Evolutionary conservation across 345 rosid species (phyloP).

Genomic region (Gossypium bickii): DNA sequence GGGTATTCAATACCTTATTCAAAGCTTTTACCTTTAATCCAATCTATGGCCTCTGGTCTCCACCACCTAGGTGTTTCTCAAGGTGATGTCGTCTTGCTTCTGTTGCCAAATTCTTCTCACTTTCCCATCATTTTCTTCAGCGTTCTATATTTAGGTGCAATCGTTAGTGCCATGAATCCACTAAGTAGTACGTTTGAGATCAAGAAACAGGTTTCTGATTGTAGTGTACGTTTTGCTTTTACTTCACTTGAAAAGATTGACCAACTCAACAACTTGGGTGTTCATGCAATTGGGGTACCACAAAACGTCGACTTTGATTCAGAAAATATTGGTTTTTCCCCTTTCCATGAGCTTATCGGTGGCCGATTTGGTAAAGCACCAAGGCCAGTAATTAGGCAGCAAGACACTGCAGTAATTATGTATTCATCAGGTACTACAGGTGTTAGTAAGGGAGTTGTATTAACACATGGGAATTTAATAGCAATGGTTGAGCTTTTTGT

Average conservation of each 20-base stretch:
- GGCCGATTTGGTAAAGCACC: slow-evolving; percentile 20
- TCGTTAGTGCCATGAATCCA: slow-evolving; percentile 68
- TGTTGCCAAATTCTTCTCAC: slow-evolving; percentile 66
- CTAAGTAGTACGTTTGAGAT: slow-evolving; percentile 46
- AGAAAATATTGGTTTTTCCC: slow-evolving; percentile 18
- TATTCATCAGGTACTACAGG: slow-evolving; percentile 89
- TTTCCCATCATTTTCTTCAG: slow-evolving; percentile 60
- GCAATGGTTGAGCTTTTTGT: slow-evolving; percentile 70
- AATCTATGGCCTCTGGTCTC: slow-evolving; percentile 54
- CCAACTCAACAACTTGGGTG: slow-evolving; percentile 33
- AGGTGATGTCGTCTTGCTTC: slow-evolving; percentile 65
- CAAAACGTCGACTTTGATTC: slow-evolving; percentile 31
- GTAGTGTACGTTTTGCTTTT: slow-evolving; percentile 45
- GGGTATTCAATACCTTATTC: slow-evolving; percentile 59
- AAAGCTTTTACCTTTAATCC: slow-evolving; percentile 42
- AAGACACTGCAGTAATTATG: slow-evolving; percentile 72
- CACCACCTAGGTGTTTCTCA: slow-evolving; percentile 43
- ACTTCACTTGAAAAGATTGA: slow-evolving; percentile 31
- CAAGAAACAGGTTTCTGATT: slow-evolving; percentile 39
- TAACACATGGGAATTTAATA: slow-evolving; percentile 68
- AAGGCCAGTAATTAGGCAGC: slow-evolving; percentile 51
- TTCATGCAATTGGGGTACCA: slow-evolving; percentile 44
- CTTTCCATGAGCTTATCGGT: slow-evolving; percentile 36
- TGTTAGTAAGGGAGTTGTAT: slow-evolving; percentile 65
- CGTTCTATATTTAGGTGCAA: slow-evolving; percentile 52